Evolutionary conservation across 129 eudicot genomes (phyloP).

Genomic region (Ambrosia artemisiifolia): DNA sequence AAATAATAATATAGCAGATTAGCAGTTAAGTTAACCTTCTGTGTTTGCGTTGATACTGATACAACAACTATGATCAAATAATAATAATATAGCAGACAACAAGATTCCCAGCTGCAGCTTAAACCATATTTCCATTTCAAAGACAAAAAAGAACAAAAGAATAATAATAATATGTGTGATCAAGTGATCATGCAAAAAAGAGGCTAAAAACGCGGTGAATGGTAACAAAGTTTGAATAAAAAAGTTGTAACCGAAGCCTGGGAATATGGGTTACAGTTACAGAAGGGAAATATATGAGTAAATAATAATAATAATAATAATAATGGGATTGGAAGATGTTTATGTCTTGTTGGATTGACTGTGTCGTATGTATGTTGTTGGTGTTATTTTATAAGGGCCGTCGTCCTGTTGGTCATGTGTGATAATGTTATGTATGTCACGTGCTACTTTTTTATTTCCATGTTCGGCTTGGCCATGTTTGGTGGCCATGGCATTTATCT

Average conservation of each 20-base stretch:
- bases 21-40: slow-evolving; percentile 34
- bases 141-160: neutral
- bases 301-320: neutral
- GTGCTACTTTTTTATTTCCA: slow-evolving; percentile 18
- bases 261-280: slow-evolving; percentile 24
- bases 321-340: slow-evolving; percentile 27
- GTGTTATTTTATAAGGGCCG: slow-evolving; percentile 22
- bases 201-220: slow-evolving; percentile 17
- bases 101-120: slow-evolving; percentile 27
- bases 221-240: neutral
- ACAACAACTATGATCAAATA: slow-evolving; percentile 22
- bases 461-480: slow-evolving; percentile 32
- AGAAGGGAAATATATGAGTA: neutral
- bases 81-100: slow-evolving; percentile 10
- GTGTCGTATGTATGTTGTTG: slow-evolving; percentile 8
- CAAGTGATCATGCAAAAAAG: neutral
- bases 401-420: slow-evolving; percentile 14
- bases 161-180: neutral
- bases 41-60: slow-evolving; percentile 40
- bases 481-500: slow-evolving; percentile 14
- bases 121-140: slow-evolving; percentile 31
- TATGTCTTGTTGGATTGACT: slow-evolving; percentile 28
- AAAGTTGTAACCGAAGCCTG: slow-evolving; percentile 18
- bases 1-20: no score
- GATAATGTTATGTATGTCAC: slow-evolving; percentile 10